Evolutionary conservation across 2,329 filamentous ascomycete species (phyloP).

Genomic region (Fonsecaea nubica): DNA sequence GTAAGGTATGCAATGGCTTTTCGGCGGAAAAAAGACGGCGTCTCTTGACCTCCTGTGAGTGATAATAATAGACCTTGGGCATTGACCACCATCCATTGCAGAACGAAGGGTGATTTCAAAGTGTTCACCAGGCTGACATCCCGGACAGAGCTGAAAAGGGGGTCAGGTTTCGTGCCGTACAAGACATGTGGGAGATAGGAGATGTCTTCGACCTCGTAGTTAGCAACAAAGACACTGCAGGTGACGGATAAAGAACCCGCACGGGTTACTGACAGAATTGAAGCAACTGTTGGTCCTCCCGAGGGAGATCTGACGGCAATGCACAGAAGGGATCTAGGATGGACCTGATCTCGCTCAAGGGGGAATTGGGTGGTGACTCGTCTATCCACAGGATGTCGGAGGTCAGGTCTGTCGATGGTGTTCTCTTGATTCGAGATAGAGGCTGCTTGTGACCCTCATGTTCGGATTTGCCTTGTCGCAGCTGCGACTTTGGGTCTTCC

Average conservation of each 20-base stretch:
- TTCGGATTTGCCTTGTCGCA: background rate
- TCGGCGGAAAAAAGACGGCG: conserved; percentile 3
- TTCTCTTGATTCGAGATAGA: background rate
- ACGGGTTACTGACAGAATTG: conserved; percentile 3
- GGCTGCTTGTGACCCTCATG: background rate
- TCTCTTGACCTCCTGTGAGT: background rate
- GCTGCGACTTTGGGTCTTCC: background rate
- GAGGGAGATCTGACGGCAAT: background rate
- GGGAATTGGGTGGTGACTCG: background rate
- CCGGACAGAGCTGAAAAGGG: background rate
- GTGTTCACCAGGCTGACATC: background rate
- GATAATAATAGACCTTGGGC: background rate
- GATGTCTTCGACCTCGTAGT: background rate
- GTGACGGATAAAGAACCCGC: too few relatives aligned
- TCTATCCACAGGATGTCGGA: background rate
- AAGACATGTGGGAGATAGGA: background rate
- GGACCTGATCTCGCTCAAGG: background rate
- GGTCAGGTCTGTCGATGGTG: background rate
- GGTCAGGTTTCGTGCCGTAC: background rate
- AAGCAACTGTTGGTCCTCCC: background rate
- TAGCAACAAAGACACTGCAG: background rate
- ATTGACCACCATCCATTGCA: conserved; percentile 6
- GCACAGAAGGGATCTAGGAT: conserved; percentile 4
- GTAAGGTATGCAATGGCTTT: background rate
- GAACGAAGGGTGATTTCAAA: background rate